Evolutionary conservation across 2,329 filamentous ascomycete genomes (phyloP), one percentile per base, ranked within the genome.

Genomic region (Parasarocladium wereldwijsianum): DNA sequence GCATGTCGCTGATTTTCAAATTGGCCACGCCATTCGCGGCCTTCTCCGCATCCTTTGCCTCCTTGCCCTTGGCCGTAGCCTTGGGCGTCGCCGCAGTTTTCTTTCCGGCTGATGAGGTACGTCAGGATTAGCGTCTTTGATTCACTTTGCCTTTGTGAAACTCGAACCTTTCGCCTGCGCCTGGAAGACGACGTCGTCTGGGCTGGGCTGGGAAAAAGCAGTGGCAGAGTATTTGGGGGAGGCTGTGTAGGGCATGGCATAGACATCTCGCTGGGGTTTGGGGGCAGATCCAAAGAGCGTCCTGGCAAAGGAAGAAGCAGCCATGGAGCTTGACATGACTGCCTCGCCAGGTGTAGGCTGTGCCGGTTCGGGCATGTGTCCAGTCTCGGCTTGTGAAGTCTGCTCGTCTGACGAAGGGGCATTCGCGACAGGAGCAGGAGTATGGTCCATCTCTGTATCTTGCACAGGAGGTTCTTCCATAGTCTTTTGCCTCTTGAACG

Each of bases 91-190:
- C 34, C 5, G 33, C 4, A 9, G 50, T 38, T 25, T 59, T 58
- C 28, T 56, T 57, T 2, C 64, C 66, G 42, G 66, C 65, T 72
- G 56, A 40, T 30, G 6, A 51, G 33, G 46, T 45, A 45, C 41
- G 63, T 70, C 60, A 70, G 64, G 61, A 63, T 58, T 55, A 54
- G 56, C 49, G 53, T 54, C 54, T n/a, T n/a, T n/a, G n/a, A n/a
- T n/a, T 55, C 53, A 58, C 42, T 56, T 57, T 50, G 54, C 57
- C 50, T 54, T 64, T 46, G 55, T 52, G 53, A 60, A 62, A 48
- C 59, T 66, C 74, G 75, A 81, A 84, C 79, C 78, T 83, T 85
- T 80, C 57, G 76, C 76, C 64, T 93, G 87, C 42, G 86, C 87
- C 52, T 76, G 73, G 38, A 84, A 66, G 44, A 94, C 81, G 46